phyloP scores from a whole-genome alignment of 2,329 filamentous ascomycete genomes.

The Camillea tinctor region DNA sequence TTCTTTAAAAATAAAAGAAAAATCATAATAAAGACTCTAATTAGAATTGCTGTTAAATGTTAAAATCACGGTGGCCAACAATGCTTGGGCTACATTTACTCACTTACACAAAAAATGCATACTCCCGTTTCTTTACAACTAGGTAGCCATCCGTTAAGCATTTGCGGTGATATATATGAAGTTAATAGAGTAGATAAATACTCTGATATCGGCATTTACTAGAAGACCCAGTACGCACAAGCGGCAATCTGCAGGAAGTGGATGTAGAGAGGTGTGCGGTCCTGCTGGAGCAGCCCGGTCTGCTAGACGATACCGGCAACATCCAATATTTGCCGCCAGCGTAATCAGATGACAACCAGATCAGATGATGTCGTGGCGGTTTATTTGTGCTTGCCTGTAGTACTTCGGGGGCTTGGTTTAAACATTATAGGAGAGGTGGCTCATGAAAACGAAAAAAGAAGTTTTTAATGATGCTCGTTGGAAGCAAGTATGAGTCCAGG shows the following conservation, averaged over 20 bases:
- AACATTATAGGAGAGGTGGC: not conserved
- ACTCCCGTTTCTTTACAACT: too few relatives aligned
- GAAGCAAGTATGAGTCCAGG: not conserved
- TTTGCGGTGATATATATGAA: too few relatives aligned
- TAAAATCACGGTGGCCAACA: too few relatives aligned
- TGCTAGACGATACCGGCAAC: not conserved
- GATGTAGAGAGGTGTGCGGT: not conserved
- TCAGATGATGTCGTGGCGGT: too few relatives aligned
- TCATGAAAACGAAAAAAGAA: not conserved
- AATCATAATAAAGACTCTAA: too few relatives aligned
- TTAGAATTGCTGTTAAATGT: too few relatives aligned
- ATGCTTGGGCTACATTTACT: too few relatives aligned
- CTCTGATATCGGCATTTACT: not conserved
- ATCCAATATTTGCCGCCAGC: not conserved
- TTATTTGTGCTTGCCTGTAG: too few relatives aligned
- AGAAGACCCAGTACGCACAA: not conserved
- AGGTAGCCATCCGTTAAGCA: not conserved
- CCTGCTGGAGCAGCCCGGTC: not conserved
- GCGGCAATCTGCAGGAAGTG: not conserved
- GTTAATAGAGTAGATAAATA: too few relatives aligned
- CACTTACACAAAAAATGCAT: too few relatives aligned
- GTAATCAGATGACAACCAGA: not conserved
- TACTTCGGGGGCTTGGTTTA: not conserved
- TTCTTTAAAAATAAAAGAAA: too few relatives aligned
- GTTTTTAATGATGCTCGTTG: not conserved